phyloP scores from a whole-genome alignment of 2,329 filamentous ascomycete species.

The Penicillium hesseltinei region DNA sequence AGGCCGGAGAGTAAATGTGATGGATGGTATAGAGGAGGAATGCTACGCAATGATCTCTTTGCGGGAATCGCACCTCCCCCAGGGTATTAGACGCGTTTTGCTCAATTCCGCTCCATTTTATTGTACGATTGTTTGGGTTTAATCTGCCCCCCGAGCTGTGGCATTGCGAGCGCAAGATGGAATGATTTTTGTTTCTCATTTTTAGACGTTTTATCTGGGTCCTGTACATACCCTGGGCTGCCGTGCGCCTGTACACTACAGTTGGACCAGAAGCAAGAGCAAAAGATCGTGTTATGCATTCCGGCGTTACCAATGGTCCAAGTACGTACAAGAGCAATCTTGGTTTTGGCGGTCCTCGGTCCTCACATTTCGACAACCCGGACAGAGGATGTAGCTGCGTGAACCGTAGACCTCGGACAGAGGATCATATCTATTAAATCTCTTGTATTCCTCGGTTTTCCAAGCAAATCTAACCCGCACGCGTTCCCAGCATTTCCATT shows the following conservation, averaged over 20 bases:
- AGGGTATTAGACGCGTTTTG: constrained; percentile 35
- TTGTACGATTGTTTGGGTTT: constrained; percentile 46
- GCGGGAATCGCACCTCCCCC: constrained; percentile 33
- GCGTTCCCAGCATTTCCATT: constrained; percentile 34
- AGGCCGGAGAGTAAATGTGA: constrained; percentile 49
- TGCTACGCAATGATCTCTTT: constrained; percentile 33
- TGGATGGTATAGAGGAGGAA: constrained; percentile 29
- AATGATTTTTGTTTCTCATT: constrained; percentile 37
- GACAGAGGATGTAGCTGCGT: constrained; percentile 5
- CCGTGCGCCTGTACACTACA: constrained; percentile 41
- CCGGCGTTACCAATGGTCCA: constrained; percentile 23
- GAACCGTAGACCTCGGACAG: background rate
- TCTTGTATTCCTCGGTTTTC: background rate
- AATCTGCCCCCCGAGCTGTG: constrained; percentile 40
- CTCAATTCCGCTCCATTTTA: constrained; percentile 34
- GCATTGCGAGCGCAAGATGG: constrained; percentile 43
- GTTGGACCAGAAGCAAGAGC: constrained; percentile 37
- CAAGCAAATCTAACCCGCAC: constrained; percentile 22
- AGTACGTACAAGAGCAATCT: constrained; percentile 1
- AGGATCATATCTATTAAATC: constrained; percentile 11
- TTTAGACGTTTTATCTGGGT: constrained; percentile 43
- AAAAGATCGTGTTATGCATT: constrained; percentile 38
- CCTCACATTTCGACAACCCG: background rate
- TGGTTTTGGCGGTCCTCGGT: background rate
- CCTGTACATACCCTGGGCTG: constrained; percentile 44